Evolutionary conservation across 352 stramenopile species (phyloP).

Genomic region (Pseudoperonospora humuli): DNA sequence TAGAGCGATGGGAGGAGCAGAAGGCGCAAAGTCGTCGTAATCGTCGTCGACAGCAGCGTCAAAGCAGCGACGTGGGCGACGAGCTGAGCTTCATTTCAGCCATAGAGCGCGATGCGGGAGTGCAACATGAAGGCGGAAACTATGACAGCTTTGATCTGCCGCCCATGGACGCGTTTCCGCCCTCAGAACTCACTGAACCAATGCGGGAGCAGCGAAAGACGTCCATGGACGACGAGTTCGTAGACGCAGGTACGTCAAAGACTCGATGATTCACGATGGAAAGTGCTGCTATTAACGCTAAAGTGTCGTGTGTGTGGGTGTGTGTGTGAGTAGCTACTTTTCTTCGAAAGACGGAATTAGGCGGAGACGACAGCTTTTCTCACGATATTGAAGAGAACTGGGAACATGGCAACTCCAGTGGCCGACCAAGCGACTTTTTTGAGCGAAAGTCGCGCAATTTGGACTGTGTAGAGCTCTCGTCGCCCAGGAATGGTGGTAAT

Average conservation of each 20-base stretch:
- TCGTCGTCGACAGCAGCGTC: constrained; percentile 5
- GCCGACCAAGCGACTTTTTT: constrained; percentile 63
- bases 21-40: constrained; percentile 30
- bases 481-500: constrained; percentile 17
- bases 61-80: constrained; percentile 16
- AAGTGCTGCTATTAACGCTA: constrained; percentile 1
- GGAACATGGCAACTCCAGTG: constrained; percentile 23
- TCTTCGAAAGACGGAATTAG: constrained; percentile 37
- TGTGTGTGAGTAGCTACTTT: constrained; percentile 27
- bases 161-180: constrained; percentile 25
- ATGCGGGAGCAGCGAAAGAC: constrained; percentile 12
- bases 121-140: not conserved
- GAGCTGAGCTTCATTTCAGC: constrained; percentile 27
- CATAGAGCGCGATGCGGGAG: constrained; percentile 17
- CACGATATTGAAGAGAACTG: constrained; percentile 24
- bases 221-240: constrained; percentile 49
- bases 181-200: not conserved
- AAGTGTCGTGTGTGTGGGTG: not conserved
- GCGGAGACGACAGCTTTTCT: constrained; percentile 39
- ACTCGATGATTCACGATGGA: not conserved
- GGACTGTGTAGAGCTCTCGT: constrained; percentile 63
- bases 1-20: constrained; percentile 43
- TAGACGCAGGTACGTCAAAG: constrained; percentile 49
- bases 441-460: constrained; percentile 64
- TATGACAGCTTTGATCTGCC: constrained; percentile 33